Percentiles rank a stretch among this genome's conserved stretches.
phyloP scores from a whole-genome alignment of 2,329 filamentous ascomycete species.

The Phyllosticta citribraziliensis region DNA sequence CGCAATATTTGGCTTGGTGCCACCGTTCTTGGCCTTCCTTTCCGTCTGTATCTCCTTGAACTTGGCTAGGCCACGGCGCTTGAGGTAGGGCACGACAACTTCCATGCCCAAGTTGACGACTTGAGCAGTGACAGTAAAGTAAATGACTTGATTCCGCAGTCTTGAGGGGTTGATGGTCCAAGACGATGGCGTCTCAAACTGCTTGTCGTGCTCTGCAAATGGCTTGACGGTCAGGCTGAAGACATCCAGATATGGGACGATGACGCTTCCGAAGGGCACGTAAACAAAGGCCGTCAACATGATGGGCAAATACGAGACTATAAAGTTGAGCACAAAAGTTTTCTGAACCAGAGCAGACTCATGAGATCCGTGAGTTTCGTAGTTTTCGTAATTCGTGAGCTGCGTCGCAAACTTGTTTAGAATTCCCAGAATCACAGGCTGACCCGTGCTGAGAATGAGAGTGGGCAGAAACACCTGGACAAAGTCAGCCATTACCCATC shows the following conservation, averaged over 20 bases:
- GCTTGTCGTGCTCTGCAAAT: conserved; percentile 66
- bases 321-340: conserved; percentile 92
- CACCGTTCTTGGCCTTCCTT: conserved; percentile 47
- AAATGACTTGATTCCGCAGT: conserved; percentile 85
- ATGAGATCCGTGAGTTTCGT: conserved; percentile 76
- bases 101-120: conserved; percentile 81
- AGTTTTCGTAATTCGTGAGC: conserved; percentile 81
- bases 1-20: conserved; percentile 38
- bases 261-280: conserved; percentile 75
- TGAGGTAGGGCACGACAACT: conserved; percentile 73
- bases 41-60: conserved; percentile 63
- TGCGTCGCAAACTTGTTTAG: conserved; percentile 67
- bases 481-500: not conserved
- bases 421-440: conserved; percentile 67
- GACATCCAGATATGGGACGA: conserved; percentile 78
- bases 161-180: conserved; percentile 79
- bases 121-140: conserved; percentile 90
- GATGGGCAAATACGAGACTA: conserved; percentile 89
- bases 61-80: conserved; percentile 67
- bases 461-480: conserved; percentile 75
- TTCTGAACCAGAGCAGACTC: conserved; percentile 81
- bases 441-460: conserved; percentile 68
- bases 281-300: conserved; percentile 91
- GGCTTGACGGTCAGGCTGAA: conserved; percentile 66
- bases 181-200: conserved; percentile 40